Percentiles rank a stretch among this genome's conserved stretches.
These are phyloP conservation scores for Aquilaria malaccensis DNA, from an alignment of 345 rosid species.

Conservation along the genomic window DNA sequence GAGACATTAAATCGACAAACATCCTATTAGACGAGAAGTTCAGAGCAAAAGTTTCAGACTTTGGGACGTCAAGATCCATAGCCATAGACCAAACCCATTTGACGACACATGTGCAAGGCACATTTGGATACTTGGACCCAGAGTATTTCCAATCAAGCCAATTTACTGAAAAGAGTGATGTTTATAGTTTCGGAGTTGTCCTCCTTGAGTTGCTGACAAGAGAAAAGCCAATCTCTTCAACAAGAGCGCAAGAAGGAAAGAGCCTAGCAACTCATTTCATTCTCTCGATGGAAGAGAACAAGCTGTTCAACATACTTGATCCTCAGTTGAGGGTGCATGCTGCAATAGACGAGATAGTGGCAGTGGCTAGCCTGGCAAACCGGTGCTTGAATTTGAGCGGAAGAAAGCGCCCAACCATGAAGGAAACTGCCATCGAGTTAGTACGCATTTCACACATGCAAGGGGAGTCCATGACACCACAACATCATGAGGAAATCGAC, in stretches of 20 bases:
- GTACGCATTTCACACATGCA: background rate
- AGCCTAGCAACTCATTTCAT: constrained; percentile 11
- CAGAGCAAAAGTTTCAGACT: constrained; percentile 17
- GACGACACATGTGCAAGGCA: constrained; percentile 13
- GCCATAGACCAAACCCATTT: constrained; percentile 17
- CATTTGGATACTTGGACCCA: constrained; percentile 19
- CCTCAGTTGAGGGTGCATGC: background rate
- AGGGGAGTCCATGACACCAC: background rate
- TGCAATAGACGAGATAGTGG: background rate
- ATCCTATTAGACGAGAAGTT: constrained; percentile 17
- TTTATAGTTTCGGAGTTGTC: constrained; percentile 8
- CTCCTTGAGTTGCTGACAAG: constrained; percentile 8
- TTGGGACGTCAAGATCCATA: constrained; percentile 17
- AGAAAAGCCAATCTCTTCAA: constrained; percentile 3
- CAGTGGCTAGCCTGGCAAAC: constrained; percentile 4
- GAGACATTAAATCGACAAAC: constrained; percentile 25
- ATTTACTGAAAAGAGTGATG: constrained; percentile 14
- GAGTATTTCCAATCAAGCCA: constrained; percentile 20
- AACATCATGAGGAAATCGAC: background rate
- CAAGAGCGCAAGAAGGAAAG: background rate
- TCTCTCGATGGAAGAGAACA: constrained; percentile 1
- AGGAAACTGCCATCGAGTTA: constrained; percentile 3
- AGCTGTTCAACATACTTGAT: constrained; percentile 3
- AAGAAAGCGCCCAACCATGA: constrained; percentile 7
- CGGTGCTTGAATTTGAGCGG: constrained; percentile 12